Conservation (phyloP, 257 asterid species). For the Solanum paucissectum region DNA sequence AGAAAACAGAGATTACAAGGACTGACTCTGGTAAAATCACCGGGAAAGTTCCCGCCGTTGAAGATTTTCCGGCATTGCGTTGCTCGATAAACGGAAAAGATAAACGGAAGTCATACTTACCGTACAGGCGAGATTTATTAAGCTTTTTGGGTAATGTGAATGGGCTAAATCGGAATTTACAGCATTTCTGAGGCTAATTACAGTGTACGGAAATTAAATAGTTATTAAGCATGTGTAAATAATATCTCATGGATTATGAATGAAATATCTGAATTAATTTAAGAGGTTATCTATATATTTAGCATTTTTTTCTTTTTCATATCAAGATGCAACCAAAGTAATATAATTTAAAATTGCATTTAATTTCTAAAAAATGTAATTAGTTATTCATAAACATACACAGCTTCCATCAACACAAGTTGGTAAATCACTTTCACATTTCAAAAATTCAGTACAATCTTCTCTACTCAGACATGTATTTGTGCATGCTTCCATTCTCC, state of each 20-base stretch:
- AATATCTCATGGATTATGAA: not conserved
- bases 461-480: not conserved
- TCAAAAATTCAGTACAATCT: not conserved
- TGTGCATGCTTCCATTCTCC: not conserved
- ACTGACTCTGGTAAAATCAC: not conserved
- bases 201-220: not conserved
- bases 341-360: not conserved
- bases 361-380: not conserved
- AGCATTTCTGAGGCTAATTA: not conserved
- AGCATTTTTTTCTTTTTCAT: not conserved
- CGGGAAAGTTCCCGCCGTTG: not conserved
- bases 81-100: constrained; percentile 1
- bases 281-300: too few species aligned
- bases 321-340: not conserved
- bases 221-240: not conserved
- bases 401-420: not conserved
- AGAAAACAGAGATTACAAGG: not conserved
- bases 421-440: not conserved
- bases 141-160: constrained; percentile 46
- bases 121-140: constrained; percentile 48
- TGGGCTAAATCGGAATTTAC: constrained; percentile 27
- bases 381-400: not conserved
- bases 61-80: not conserved
- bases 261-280: not conserved
- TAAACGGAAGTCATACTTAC: constrained; percentile 38